Evolutionary conservation across 441 rosid genomes (phyloP).

Genomic region (Cnidoscolus chayamansa): DNA sequence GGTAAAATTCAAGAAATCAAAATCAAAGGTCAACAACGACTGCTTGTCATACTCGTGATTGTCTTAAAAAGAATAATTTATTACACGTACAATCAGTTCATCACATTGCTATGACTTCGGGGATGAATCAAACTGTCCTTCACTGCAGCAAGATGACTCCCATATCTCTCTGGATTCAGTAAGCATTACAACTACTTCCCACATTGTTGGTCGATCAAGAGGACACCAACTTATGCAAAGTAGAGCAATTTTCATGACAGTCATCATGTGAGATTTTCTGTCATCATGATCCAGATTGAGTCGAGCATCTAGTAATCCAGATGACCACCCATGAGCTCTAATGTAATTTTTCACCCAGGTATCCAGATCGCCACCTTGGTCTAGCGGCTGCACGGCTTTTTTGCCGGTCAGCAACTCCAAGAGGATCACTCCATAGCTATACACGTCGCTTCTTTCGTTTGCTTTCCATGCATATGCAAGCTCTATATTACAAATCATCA

Average conservation of each 20-base stretch:
- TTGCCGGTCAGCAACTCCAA: slow-evolving; percentile 68
- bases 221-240: slow-evolving; percentile 79
- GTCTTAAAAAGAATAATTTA: too few species aligned
- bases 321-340: slow-evolving; percentile 42
- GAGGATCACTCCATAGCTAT: slow-evolving; percentile 77
- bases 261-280: slow-evolving; percentile 57
- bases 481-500: slow-evolving; percentile 40
- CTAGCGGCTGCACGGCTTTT: slow-evolving; percentile 79
- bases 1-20: too few species aligned
- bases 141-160: slow-evolving; percentile 32
- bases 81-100: slow-evolving; percentile 36
- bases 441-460: slow-evolving; percentile 69
- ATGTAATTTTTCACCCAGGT: slow-evolving; percentile 71
- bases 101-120: slow-evolving; percentile 34
- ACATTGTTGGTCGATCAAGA: slow-evolving; percentile 70
- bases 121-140: slow-evolving; percentile 25
- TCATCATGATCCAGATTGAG: slow-evolving; percentile 48
- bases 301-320: slow-evolving; percentile 59
- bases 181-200: slow-evolving; percentile 77
- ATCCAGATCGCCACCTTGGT: slow-evolving; percentile 85
- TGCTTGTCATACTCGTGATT: too few species aligned
- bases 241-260: slow-evolving; percentile 68
- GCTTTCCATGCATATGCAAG: slow-evolving; percentile 94
- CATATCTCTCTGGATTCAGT: slow-evolving; percentile 48
- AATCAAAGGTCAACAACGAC: too few species aligned